Conservation (phyloP, 2,329 filamentous ascomycete genomes). For the Pseudopyrenochaeta lycopersici region DNA sequence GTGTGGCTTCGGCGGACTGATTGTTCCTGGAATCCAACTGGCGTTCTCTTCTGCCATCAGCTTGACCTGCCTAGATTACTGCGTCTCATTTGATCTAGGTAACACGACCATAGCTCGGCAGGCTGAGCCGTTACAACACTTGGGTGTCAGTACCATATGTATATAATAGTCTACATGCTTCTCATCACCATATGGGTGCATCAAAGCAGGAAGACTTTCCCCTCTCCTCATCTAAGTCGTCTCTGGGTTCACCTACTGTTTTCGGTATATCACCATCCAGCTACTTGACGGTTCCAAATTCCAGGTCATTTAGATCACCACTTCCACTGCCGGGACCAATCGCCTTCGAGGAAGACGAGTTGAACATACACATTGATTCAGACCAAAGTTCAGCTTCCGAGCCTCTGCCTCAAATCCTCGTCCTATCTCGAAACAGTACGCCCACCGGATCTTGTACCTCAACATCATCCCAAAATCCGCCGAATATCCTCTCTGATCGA, state of each 20-base stretch:
- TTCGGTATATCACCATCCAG: conserved; percentile 16
- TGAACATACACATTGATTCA: neutral
- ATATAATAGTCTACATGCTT: conserved; percentile 24
- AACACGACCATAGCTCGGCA: conserved; percentile 1
- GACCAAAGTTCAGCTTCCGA: conserved; percentile 1
- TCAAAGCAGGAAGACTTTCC: conserved; percentile 13
- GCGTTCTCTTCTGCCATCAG: conserved; percentile 1
- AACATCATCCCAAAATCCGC: conserved; percentile 2
- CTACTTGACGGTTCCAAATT: conserved; percentile 27
- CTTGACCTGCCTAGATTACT: conserved; percentile 5
- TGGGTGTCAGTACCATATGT: conserved; percentile 3
- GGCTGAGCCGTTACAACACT: neutral
- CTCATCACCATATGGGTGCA: conserved; percentile 13
- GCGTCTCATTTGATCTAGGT: conserved; percentile 5
- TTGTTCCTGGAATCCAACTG: conserved; percentile 11
- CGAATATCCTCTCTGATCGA: conserved; percentile 5
- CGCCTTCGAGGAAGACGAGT: conserved; percentile 8
- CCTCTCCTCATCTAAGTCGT: conserved; percentile 14
- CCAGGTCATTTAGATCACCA: conserved; percentile 1
- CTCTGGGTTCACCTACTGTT: conserved; percentile 9
- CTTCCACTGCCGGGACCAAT: conserved; percentile 7
- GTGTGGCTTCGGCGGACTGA: conserved; percentile 29
- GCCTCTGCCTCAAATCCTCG: conserved; percentile 10
- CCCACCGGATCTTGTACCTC: neutral
- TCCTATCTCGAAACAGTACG: neutral